Conservation (phyloP, 352 stramenopile genomes). For the Thalassiosira livingstoniorum region DNA sequence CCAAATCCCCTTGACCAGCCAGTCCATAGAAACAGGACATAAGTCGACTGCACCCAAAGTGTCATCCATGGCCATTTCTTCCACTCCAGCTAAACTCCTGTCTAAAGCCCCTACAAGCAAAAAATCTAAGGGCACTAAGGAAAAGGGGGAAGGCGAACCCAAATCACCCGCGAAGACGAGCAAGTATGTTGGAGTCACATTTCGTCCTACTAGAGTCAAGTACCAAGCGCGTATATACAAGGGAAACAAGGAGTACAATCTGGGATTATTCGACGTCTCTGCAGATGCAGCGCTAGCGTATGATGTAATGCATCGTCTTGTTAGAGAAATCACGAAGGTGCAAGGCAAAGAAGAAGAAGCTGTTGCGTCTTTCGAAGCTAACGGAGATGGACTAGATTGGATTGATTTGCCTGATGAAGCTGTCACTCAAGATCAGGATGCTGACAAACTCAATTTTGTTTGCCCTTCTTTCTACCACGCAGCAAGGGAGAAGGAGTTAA, state of each 20-base stretch:
- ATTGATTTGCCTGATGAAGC: constrained; percentile 2
- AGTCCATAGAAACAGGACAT: too few species aligned
- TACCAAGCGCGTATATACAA: constrained; percentile 46
- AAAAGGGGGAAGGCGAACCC: too few species aligned
- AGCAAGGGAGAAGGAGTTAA: constrained; percentile 23
- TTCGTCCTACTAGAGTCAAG: constrained; percentile 30
- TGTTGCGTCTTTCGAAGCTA: neutral
- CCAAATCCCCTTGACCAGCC: too few species aligned
- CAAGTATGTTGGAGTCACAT: constrained; percentile 45
- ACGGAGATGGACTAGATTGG: constrained; percentile 6
- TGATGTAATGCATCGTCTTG: constrained; percentile 26
- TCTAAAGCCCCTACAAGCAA: too few species aligned
- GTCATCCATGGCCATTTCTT: too few species aligned
- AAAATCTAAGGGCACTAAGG: too few species aligned
- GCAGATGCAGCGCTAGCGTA: constrained; percentile 38
- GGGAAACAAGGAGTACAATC: constrained; percentile 46
- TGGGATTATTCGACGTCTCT: constrained; percentile 43
- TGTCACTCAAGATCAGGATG: neutral
- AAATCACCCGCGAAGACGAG: constrained; percentile 2
- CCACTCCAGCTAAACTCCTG: too few species aligned
- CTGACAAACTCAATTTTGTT: constrained; percentile 30
- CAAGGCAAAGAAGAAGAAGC: neutral
- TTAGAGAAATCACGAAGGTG: constrained; percentile 8
- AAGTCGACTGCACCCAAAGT: too few species aligned
- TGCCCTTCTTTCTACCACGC: constrained; percentile 3